These are phyloP conservation scores for Solanum hybrid DNA, from an alignment of 305 asterid species.

Conservation along the genomic window DNA sequence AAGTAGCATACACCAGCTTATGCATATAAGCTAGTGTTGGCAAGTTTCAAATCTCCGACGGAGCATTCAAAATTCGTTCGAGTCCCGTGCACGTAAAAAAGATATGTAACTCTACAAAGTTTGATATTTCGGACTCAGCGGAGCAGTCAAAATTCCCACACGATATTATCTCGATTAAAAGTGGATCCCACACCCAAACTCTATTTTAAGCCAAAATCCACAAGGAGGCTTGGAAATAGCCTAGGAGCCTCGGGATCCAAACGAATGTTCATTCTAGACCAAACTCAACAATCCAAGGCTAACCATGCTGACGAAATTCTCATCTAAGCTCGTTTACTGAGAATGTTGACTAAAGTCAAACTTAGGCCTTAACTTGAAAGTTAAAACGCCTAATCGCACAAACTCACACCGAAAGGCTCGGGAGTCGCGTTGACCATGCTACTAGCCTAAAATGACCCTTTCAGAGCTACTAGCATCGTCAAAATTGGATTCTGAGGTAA, in stretches of 20 bases:
- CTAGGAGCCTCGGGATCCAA: neutral
- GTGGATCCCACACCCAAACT: neutral
- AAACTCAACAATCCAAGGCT: neutral
- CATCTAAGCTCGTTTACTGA: neutral
- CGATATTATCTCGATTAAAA: neutral
- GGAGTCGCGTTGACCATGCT: neutral
- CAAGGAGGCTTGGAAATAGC: neutral
- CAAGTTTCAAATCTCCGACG: neutral
- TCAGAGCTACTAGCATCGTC: neutral
- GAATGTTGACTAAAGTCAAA: neutral
- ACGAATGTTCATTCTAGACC: neutral
- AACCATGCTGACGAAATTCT: neutral
- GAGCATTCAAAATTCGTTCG: neutral
- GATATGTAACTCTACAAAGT: neutral
- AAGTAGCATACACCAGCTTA: neutral
- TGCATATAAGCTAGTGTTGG: neutral
- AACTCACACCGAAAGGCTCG: neutral
- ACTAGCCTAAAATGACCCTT: neutral
- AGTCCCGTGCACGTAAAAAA: too few relatives aligned
- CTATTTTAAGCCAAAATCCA: neutral
- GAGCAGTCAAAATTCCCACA: neutral
- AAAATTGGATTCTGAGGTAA: neutral
- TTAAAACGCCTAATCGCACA: neutral
- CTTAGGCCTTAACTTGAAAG: neutral
- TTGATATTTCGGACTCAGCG: neutral